phyloP scores from a whole-genome alignment of 805 yeast species.

The Candida takata region DNA sequence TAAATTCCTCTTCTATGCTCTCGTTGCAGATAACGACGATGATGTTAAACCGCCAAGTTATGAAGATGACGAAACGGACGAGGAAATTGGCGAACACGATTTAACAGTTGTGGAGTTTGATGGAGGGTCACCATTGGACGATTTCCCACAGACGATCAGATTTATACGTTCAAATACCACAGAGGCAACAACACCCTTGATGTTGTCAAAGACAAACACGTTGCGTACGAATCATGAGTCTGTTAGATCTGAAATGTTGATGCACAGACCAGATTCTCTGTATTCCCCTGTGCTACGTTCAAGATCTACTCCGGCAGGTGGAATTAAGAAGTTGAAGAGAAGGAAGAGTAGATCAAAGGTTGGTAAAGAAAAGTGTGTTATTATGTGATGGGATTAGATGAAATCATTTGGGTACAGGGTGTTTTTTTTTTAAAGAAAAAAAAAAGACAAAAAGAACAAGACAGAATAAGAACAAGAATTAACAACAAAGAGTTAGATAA shows the following conservation, averaged over 20 bases:
- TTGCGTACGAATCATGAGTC: slow-evolving; percentile 17
- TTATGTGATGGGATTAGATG: too few species aligned
- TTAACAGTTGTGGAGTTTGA: slow-evolving; percentile 22
- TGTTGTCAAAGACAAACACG: slow-evolving; percentile 20
- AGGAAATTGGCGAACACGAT: slow-evolving; percentile 17
- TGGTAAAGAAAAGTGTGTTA: slow-evolving; percentile 12
- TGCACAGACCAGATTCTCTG: slow-evolving; percentile 19
- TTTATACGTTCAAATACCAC: slow-evolving; percentile 18
- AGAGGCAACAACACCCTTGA: slow-evolving; percentile 13
- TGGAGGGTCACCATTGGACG: slow-evolving; percentile 12
- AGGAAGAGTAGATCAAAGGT: slow-evolving; percentile 2
- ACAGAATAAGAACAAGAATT: neutral
- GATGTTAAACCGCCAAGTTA: neutral
- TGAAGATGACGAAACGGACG: slow-evolving; percentile 6
- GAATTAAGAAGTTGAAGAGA: slow-evolving; percentile 9
- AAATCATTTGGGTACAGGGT: neutral
- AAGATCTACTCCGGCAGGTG: slow-evolving; percentile 15
- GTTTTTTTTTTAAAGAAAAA: too few species aligned
- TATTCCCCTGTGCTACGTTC: slow-evolving; percentile 15
- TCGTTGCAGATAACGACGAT: slow-evolving; percentile 3
- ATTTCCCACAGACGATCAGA: slow-evolving; percentile 10
- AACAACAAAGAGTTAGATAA: neutral
- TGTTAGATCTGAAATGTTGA: slow-evolving; percentile 19
- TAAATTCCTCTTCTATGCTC: slow-evolving; percentile 28
- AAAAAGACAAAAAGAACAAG: too few species aligned